Percentiles rank a stretch among this genome's conserved stretches.
Conservation (phyloP, 140 eudicot genomes). For the Oenanthe javanica region DNA sequence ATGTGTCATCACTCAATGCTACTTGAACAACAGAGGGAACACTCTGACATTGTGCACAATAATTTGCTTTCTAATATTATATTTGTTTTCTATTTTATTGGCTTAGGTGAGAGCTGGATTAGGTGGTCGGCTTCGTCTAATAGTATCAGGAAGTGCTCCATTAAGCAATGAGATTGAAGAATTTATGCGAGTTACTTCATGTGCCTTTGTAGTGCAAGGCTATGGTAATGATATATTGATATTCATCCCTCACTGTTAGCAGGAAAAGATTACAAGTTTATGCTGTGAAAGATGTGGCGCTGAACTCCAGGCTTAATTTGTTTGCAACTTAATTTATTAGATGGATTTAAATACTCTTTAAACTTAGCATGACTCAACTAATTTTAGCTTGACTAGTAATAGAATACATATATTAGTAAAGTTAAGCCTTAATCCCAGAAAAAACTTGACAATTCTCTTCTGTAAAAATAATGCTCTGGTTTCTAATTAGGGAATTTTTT, state of each 20-base stretch:
- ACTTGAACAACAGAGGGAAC: neutral
- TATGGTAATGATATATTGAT: constrained; percentile 43
- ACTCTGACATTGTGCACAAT: neutral
- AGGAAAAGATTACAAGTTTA: neutral
- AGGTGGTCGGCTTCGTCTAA: constrained; percentile 76
- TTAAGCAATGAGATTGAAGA: constrained; percentile 86
- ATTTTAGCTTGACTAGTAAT: neutral
- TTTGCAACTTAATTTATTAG: neutral
- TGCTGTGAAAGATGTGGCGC: constrained; percentile 4
- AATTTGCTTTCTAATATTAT: neutral
- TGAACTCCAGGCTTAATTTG: neutral
- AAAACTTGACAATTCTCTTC: neutral
- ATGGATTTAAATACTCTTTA: neutral
- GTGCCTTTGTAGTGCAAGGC: constrained; percentile 92
- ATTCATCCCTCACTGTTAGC: neutral
- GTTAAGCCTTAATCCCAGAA: neutral
- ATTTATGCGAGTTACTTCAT: constrained; percentile 78
- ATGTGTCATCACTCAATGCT: neutral
- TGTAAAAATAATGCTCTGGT: neutral
- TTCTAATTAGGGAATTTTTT: neutral
- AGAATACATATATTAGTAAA: neutral
- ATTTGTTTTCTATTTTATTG: neutral
- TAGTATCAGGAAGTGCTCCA: constrained; percentile 94
- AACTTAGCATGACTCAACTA: neutral
- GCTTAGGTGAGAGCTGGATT: constrained; percentile 48